phyloP scores from a whole-genome alignment of 768 basidiomycete genomes.

The Paxillus involutus region DNA sequence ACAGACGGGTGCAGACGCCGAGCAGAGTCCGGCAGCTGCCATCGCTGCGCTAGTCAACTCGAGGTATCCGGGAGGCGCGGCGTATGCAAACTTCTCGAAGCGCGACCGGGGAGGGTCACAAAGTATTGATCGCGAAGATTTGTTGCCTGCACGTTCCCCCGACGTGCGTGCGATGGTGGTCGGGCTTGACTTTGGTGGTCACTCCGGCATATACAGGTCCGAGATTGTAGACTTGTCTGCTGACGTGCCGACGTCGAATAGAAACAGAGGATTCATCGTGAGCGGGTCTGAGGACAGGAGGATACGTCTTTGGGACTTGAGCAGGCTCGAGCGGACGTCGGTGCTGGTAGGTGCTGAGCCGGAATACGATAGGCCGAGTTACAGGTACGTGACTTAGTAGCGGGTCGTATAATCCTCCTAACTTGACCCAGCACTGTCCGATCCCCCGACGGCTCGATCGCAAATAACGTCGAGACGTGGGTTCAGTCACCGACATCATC shows the following conservation, averaged over 20 bases:
- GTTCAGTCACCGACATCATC: constrained; percentile 39
- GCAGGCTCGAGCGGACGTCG: constrained; percentile 65
- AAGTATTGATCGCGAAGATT: constrained; percentile 33
- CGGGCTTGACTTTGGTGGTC: constrained; percentile 78
- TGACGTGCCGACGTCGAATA: constrained; percentile 40
- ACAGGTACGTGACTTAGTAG: constrained; percentile 52
- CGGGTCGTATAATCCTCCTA: background rate
- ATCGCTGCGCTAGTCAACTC: constrained; percentile 81
- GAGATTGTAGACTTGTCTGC: constrained; percentile 46
- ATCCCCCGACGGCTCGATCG: constrained; percentile 41
- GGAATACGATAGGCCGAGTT: constrained; percentile 74
- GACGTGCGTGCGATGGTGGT: constrained; percentile 71
- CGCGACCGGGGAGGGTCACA: constrained; percentile 33
- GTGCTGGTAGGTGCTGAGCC: constrained; percentile 78
- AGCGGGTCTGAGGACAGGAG: constrained; percentile 90
- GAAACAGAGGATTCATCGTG: constrained; percentile 70
- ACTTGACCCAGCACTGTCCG: constrained; percentile 28
- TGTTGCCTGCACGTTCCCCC: constrained; percentile 49
- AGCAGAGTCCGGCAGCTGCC: constrained; percentile 65
- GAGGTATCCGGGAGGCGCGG: constrained; percentile 44
- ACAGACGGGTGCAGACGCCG: constrained; percentile 52
- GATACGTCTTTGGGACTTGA: constrained; percentile 87
- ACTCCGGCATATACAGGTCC: constrained; percentile 50
- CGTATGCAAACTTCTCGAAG: constrained; percentile 23
- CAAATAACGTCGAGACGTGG: constrained; percentile 68